Evolutionary conservation across 805 yeast species (phyloP), one percentile per base, ranked within the genome.

Genomic region (Candida nanaspora): DNA sequence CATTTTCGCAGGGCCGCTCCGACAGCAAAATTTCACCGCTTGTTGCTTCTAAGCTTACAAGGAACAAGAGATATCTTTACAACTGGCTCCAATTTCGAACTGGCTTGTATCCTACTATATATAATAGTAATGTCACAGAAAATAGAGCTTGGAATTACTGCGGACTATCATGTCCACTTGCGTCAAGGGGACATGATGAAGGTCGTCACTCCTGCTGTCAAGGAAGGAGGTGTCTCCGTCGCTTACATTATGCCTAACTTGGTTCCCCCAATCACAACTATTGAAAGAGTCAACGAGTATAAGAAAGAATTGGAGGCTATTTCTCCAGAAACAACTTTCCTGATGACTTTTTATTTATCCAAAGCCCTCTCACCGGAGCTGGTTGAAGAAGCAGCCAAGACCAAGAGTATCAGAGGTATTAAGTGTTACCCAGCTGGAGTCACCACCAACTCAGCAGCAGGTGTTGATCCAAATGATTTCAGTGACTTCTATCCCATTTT

Each of bases 341-440:
- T 89, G 50, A 91, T 93, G 97, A 80, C 95, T 13, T 79, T 91
- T 48, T 93, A 93, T 53, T 70, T 93, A 32, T 75, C 83, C 39
- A 78, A 74, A 41, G 84, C 78, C 1, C 67, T 93, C 47, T 86
- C 96, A 1, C 97, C 98, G 0, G 94, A 86, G 48, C 67, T 87
- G 32, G 81, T 93, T 42, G 78, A 76, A 41, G 74, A 78, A 46
- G 98, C 97, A 28, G 94, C 89, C 7, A 57, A 69, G 41, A 53
- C 63, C 15, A 80, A 80, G 2, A 79, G 78, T 30, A 79, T 91
- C 41, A 70, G 79, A 25, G 99, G 99, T 42, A 86, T 93, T 50
- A 93, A 93, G 62, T 88, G 96, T 59, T 93, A 93, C 61, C 99
- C 99, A 33, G 97, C 98, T 2, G 99, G 99, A 35, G 99, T 93